Percentiles rank a stretch among this genome's conserved stretches.
Evolutionary conservation across 164 flowering plant species (phyloP).

Genomic region (Houttuynia cordata): DNA sequence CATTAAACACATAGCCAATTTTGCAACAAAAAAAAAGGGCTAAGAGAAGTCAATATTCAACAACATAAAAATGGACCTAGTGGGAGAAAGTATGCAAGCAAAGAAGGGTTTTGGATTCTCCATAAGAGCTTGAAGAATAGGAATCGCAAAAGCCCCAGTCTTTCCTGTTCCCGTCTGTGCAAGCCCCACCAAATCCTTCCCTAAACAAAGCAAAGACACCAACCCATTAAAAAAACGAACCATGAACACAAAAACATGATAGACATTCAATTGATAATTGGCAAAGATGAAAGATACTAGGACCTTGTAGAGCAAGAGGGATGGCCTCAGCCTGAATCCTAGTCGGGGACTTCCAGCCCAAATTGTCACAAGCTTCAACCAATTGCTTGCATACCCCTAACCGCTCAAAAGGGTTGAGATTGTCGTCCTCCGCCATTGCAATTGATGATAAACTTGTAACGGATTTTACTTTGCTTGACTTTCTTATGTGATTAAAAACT

Average conservation of each 20-base stretch:
- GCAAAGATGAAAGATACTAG: neutral
- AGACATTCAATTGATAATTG: too few relatives aligned
- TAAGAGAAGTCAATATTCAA: too few relatives aligned
- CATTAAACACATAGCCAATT: neutral
- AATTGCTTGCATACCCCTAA: conserved; percentile 54
- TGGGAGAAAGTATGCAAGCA: conserved; percentile 77
- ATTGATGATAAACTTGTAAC: too few relatives aligned
- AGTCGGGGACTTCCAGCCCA: conserved; percentile 67
- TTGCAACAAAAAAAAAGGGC: too few relatives aligned
- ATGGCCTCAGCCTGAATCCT: conserved; percentile 71
- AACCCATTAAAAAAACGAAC: neutral
- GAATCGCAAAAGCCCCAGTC: conserved; percentile 92
- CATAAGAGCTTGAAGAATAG: conserved; percentile 64
- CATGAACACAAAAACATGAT: neutral
- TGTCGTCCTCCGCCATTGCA: conserved; percentile 19
- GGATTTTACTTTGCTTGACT: too few relatives aligned
- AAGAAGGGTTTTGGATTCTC: conserved; percentile 51
- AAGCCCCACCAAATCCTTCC: conserved; percentile 73
- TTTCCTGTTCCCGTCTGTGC: conserved; percentile 95
- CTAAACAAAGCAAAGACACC: conserved; percentile 12
- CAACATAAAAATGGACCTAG: too few relatives aligned
- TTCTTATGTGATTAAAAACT: too few relatives aligned
- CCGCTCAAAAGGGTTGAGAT: conserved; percentile 37
- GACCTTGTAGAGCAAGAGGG: conserved; percentile 75
- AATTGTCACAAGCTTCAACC: conserved; percentile 53